A percentile compares a stretch with the other conserved stretches of the same genome.
These are phyloP conservation scores for Aspergillus kassunensis DNA, from an alignment of 495 filamentous ascomycete genomes.

Conservation along the genomic window DNA sequence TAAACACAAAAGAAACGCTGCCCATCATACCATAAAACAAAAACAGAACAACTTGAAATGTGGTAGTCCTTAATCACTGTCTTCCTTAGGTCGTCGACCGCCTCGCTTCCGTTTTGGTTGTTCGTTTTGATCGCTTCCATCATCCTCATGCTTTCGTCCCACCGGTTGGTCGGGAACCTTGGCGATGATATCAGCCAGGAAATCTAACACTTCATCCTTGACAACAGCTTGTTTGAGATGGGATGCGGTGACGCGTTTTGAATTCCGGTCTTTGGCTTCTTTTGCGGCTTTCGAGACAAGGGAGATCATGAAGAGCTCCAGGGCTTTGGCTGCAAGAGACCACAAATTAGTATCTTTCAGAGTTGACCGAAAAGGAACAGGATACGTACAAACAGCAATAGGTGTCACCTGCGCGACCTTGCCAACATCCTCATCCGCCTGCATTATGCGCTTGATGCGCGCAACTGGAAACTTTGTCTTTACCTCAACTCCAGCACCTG, in stretches of 20 bases:
- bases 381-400: constrained; percentile 75
- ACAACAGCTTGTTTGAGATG: constrained; percentile 88
- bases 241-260: constrained; percentile 81
- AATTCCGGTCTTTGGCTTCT: constrained; percentile 73
- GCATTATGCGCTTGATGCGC: constrained; percentile 99
- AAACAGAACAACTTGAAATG: neutral
- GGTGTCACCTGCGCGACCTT: constrained; percentile 98
- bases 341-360: constrained; percentile 16
- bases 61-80: constrained; percentile 32
- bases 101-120: constrained; percentile 48
- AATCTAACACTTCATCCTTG: constrained; percentile 87
- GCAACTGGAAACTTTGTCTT: constrained; percentile 97
- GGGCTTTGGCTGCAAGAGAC: constrained; percentile 61
- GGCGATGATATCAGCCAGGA: constrained; percentile 83
- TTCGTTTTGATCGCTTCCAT: constrained; percentile 48
- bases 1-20: constrained; percentile 26
- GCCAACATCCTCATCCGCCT: constrained; percentile 97
- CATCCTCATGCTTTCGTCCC: constrained; percentile 51
- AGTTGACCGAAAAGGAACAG: neutral
- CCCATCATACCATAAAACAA: constrained; percentile 21
- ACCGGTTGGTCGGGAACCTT: constrained; percentile 73
- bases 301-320: constrained; percentile 96
- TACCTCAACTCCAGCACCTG: constrained; percentile 59
- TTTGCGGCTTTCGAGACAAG: constrained; percentile 83
- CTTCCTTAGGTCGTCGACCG: constrained; percentile 45